phyloP scores from a whole-genome alignment of 495 filamentous ascomycete species.

The Penicillium atrosanguineum region DNA sequence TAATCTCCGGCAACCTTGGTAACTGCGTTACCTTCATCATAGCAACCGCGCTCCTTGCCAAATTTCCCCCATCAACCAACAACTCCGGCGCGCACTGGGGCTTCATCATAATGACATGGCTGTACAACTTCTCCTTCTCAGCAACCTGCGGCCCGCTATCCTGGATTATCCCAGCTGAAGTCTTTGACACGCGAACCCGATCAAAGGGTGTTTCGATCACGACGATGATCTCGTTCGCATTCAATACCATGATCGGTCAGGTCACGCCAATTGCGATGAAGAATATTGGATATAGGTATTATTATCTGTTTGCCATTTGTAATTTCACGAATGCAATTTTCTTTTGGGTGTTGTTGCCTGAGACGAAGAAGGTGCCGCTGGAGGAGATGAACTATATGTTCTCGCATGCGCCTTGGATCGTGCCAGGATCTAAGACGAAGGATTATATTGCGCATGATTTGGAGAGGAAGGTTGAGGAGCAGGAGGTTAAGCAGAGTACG shows the following conservation, averaged over 20 bases:
- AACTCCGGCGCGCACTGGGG: slow-evolving; percentile 65
- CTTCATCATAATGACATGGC: slow-evolving; percentile 70
- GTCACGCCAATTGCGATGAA: slow-evolving; percentile 61
- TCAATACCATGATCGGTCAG: slow-evolving; percentile 74
- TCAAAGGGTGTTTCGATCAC: slow-evolving; percentile 66
- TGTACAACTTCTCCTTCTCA: slow-evolving; percentile 69
- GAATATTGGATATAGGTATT: slow-evolving; percentile 49
- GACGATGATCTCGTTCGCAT: slow-evolving; percentile 63
- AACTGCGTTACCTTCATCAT: slow-evolving; percentile 60
- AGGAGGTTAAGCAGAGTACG: slow-evolving; percentile 32
- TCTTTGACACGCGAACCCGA: slow-evolving; percentile 67
- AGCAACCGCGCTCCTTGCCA: slow-evolving; percentile 48
- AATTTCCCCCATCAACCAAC: slow-evolving; percentile 50
- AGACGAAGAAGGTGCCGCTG: slow-evolving; percentile 63
- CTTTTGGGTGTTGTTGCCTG: slow-evolving; percentile 64
- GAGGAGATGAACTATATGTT: slow-evolving; percentile 73
- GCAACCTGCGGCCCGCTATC: slow-evolving; percentile 60
- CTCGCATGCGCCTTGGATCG: slow-evolving; percentile 64
- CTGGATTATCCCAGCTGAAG: slow-evolving; percentile 67
- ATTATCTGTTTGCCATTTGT: slow-evolving; percentile 56
- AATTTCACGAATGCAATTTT: slow-evolving; percentile 56
- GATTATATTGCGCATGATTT: slow-evolving; percentile 37
- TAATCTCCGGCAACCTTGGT: slow-evolving; percentile 64
- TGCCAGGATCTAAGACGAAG: slow-evolving; percentile 46
- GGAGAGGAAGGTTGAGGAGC: slow-evolving; percentile 38